Evolutionary conservation across 305 asterid species (phyloP), one percentile per base, ranked within the genome.

Genomic region (Petunia hybrid): DNA sequence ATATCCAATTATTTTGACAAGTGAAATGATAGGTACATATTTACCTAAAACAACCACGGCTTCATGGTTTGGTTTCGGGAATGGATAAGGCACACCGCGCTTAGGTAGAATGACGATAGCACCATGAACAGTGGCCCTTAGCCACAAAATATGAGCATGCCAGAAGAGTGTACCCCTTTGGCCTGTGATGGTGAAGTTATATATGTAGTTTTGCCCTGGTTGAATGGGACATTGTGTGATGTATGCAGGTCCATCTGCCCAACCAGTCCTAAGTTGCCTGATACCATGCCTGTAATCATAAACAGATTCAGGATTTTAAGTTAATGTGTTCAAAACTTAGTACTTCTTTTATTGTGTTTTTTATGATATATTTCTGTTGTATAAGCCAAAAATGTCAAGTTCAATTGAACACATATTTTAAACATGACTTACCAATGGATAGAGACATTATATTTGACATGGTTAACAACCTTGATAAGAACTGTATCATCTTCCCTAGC

Each of bases 171-270:
- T 96, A 78, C 99, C 99, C 78, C 99, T 82, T 87, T 94, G 99
- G 43, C 99, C 98, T 0, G 97, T 94, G 42, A 94, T 53, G 16
- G 98, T 96, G 81, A 92, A 96, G 57, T 94, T 94, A 91, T 94
- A 96, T 45, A 93, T 83, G 14, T 84, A 94, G 83, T 82, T 91
- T 35, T 91, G 94, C 0, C 98, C 98, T 8, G 98, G 91, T 59
- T 80, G 95, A 77, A 96, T 92, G 1, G 99, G 99, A 82, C 99
- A 96, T 62, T 95, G 99, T 0, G 98, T 95, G 69, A 95, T 94
- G 31, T 94, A 95, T 2, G 98, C 99, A 0, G 99, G 99, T 16
- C 99, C 98, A 31, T 96, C 99, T 1, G 99, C 89, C 99, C 99
- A 96, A 8, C 99, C 98, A 5, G 93, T 94, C 70, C 94, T 85